Percentiles rank a stretch among this genome's conserved stretches.
These are phyloP conservation scores for Populus nigra DNA, from an alignment of 345 rosid genomes.

Conservation along the genomic window DNA sequence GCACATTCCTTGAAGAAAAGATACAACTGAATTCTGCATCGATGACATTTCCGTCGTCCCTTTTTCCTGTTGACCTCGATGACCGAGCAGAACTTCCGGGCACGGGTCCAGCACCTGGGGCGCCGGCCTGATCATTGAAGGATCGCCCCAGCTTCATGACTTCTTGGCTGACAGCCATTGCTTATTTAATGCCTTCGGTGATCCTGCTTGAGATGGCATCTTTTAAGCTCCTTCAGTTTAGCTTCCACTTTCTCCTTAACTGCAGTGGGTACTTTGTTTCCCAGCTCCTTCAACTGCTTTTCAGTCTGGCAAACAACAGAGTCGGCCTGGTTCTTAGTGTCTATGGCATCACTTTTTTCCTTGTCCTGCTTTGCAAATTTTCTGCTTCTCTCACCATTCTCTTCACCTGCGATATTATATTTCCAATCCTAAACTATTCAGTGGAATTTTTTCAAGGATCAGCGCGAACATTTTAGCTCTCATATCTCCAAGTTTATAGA, in stretches of 20 bases:
- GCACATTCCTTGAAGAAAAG: no score
- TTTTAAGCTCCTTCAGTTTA: conserved; percentile 64
- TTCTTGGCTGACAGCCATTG: conserved; percentile 76
- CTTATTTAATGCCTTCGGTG: conserved; percentile 62
- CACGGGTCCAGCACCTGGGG: conserved; percentile 37
- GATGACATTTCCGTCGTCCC: background rate
- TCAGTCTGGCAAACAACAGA: conserved; percentile 74
- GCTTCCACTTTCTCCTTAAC: conserved; percentile 81
- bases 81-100: conserved; percentile 46
- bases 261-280: conserved; percentile 60
- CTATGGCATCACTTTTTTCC: conserved; percentile 35
- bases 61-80: background rate
- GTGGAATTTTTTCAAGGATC: no score
- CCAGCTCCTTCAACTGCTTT: conserved; percentile 76
- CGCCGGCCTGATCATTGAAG: conserved; percentile 45
- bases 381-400: no score
- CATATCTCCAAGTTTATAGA: no score
- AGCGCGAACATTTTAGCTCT: no score
- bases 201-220: conserved; percentile 54
- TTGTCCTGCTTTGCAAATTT: no score
- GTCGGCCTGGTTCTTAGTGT: conserved; percentile 80
- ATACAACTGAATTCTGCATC: background rate
- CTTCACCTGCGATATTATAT: no score
- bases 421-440: no score
- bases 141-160: conserved; percentile 82